A percentile compares a stretch with the other conserved stretches of the same genome.
These are phyloP conservation scores for Coemansia sp. DNA, from an alignment of 192 early-diverging fungal species.

Conservation along the genomic window DNA sequence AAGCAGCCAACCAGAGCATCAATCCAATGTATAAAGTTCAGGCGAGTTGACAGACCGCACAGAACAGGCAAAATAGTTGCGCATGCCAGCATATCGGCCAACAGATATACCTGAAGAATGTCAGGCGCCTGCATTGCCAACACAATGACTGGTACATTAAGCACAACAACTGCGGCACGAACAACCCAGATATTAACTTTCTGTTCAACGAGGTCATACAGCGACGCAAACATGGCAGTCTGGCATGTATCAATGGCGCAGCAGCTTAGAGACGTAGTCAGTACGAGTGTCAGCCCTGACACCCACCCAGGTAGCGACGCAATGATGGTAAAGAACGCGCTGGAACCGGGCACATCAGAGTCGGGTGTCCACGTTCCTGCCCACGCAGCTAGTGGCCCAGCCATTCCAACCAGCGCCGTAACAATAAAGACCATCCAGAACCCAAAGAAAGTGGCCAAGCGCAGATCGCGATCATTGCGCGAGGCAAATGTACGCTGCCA, in stretches of 20 bases:
- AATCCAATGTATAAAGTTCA: constrained; percentile 55
- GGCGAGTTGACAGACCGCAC: constrained; percentile 50
- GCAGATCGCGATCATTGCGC: constrained; percentile 61
- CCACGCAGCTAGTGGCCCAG: constrained; percentile 68
- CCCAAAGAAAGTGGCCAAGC: constrained; percentile 58
- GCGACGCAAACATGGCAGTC: constrained; percentile 65
- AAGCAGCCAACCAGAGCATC: constrained; percentile 58
- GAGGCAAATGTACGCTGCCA: constrained; percentile 79
- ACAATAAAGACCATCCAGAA: constrained; percentile 59
- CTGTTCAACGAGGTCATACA: constrained; percentile 59
- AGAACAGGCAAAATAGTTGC: constrained; percentile 61
- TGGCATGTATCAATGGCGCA: constrained; percentile 69
- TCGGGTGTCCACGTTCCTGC: constrained; percentile 57
- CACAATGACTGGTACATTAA: constrained; percentile 58
- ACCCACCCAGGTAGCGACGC: constrained; percentile 61
- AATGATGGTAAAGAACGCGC: constrained; percentile 70
- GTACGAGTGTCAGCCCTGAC: constrained; percentile 58
- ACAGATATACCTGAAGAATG: constrained; percentile 61
- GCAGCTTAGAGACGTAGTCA: constrained; percentile 65
- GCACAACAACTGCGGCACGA: constrained; percentile 41
- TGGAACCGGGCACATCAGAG: constrained; percentile 53
- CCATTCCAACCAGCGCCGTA: constrained; percentile 60
- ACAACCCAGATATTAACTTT: constrained; percentile 49
- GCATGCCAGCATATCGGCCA: constrained; percentile 63
- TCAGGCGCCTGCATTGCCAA: constrained; percentile 60